Base-by-base conservation (phyloP, 371 early-diverging fungal species). In the Rhizopus sp. region DNA sequence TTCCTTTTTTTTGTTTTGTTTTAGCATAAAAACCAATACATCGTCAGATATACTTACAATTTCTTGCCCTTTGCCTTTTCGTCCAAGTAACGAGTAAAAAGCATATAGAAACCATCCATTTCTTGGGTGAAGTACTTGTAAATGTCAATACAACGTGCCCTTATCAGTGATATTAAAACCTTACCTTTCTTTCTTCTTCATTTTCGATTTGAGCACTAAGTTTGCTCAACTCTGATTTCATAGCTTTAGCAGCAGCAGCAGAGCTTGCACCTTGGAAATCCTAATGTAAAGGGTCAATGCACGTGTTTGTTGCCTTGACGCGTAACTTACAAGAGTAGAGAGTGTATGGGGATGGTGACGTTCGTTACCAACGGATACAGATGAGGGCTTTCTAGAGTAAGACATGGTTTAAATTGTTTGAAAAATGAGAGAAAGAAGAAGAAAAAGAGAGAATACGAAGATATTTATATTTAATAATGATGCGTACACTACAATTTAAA, bases 81-180 rank as follows among this genome's bases (percentile, higher is more conserved):
- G 15, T 81, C 80, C 67, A 95, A 74, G 72, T 85, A 98, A 46
- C 97, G 90, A 23, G 82, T 85, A 72, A 95, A 96, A 45, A 97
- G 86, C 60, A 84, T 72, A 73, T 92, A 95, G 76, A 96, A 98
- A 68, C 88, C 88, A 68, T 93, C 92, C 97, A 98, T 93, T 66
- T 93, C 89, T 63, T 76, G 78, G 48, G 73, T 55, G 47, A 82
- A 82, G 60, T 70, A 74, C 70, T 78, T 34, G 5, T 10, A 39
- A 37, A 48, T 1, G 23, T 9, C 5, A 7, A 15, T 8, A 44
- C 1, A 29, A 46, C 16, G 85, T 84, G 5, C 89, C 87, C 83
- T 99, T 98, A 78, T 89, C 70, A 84, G 97, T 98, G 55, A 93
- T 93, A 70, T 97, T 17, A 34, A n/a, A 23, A 23, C 2, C 46